Percentiles rank a stretch among this genome's conserved stretches.
Conservation (phyloP, 208 protist species). For the Trypanosoma caninum region DNA sequence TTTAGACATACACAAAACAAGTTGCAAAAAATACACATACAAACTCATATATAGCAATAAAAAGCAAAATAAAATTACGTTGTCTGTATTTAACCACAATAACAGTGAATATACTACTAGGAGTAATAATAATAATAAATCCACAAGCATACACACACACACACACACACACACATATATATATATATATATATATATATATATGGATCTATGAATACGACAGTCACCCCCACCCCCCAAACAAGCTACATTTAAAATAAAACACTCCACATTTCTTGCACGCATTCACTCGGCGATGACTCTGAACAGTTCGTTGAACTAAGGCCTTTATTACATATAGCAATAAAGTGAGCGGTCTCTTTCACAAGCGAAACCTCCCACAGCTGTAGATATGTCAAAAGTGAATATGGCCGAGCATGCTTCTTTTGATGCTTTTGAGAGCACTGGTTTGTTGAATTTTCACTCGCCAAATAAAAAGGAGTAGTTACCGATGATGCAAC, state of each 20-base stretch:
- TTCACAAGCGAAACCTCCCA: slow-evolving; percentile 36
- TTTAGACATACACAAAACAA: neutral
- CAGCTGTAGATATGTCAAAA: slow-evolving; percentile 48
- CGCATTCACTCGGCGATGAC: neutral
- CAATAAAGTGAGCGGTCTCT: slow-evolving; percentile 2
- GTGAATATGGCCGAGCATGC: slow-evolving; percentile 23
- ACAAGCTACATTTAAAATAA: neutral
- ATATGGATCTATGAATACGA: neutral
- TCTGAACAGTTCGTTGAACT: neutral
- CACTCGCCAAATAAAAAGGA: neutral
- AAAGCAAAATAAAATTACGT: too few species aligned
- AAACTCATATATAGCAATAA: too few species aligned
- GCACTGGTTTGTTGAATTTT: neutral
- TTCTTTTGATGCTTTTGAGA: slow-evolving; percentile 22
- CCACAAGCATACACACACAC: too few species aligned
- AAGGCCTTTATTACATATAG: slow-evolving; percentile 2
- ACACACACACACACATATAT: too few species aligned
- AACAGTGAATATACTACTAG: too few species aligned
- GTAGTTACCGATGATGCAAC: neutral
- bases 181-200: neutral
- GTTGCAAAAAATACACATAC: too few species aligned
- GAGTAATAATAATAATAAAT: too few species aligned
- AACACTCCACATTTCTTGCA: slow-evolving; percentile 1
- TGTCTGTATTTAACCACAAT: too few species aligned
- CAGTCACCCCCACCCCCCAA: neutral